A percentile compares a stretch with the other conserved stretches of the same genome.
Evolutionary conservation across 1,139 yeast species (phyloP).

Genomic region (Candida sanyaensis): DNA sequence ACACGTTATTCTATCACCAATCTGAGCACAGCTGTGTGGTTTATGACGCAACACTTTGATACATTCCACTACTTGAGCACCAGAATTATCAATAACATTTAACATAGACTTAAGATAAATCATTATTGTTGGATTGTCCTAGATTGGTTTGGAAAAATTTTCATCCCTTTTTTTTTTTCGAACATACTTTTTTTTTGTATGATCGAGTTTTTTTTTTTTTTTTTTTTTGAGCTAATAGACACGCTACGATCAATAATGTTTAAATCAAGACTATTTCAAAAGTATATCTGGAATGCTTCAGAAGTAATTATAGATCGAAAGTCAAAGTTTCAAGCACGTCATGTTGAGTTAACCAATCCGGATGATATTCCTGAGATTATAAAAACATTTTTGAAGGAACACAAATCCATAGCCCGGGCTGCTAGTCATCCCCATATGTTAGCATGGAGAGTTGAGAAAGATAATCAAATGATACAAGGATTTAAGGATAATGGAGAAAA

Average conservation of each 20-base stretch:
- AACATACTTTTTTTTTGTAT: background rate
- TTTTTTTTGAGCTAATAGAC: background rate
- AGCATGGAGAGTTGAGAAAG: slow-evolving; percentile 54
- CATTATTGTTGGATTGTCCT: slow-evolving; percentile 42
- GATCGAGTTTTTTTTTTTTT: background rate
- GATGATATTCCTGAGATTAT: slow-evolving; percentile 43
- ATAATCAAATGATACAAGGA: slow-evolving; percentile 49
- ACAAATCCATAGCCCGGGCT: slow-evolving; percentile 41
- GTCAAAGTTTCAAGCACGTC: slow-evolving; percentile 65
- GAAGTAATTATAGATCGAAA: slow-evolving; percentile 42
- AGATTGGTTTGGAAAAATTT: background rate
- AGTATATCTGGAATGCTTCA: slow-evolving; percentile 30
- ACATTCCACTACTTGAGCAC: slow-evolving; percentile 94
- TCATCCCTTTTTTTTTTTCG: background rate
- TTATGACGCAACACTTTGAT: slow-evolving; percentile 91
- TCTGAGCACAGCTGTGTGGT: slow-evolving; percentile 78
- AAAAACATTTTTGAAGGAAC: slow-evolving; percentile 31
- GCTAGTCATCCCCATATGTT: slow-evolving; percentile 61
- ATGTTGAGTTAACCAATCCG: slow-evolving; percentile 34
- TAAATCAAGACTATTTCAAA: background rate
- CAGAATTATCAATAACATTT: slow-evolving; percentile 92
- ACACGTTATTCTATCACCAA: slow-evolving; percentile 92
- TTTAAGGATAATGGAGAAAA: slow-evolving; percentile 64
- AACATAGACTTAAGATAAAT: slow-evolving; percentile 84
- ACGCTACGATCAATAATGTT: background rate